Evolutionary conservation across 257 asterid species (phyloP).

Genomic region (Gentiana dahurica): DNA sequence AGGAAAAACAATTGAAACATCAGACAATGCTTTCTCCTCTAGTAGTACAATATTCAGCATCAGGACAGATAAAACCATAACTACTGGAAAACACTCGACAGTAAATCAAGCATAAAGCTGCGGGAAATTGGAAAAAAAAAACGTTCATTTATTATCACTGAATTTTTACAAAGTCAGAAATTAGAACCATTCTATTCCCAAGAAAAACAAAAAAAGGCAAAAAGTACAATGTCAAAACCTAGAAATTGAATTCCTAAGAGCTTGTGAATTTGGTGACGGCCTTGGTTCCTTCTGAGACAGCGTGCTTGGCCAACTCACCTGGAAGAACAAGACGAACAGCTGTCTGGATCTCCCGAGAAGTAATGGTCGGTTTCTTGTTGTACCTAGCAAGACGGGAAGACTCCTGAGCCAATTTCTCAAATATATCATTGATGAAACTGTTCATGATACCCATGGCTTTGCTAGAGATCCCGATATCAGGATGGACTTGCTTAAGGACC

Average conservation of each 20-base stretch:
- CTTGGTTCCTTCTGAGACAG: constrained; percentile 65
- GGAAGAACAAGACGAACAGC: constrained; percentile 63
- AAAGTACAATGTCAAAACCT: background rate
- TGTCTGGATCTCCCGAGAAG: constrained; percentile 65
- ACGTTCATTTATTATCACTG: no score
- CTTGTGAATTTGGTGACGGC: constrained; percentile 77
- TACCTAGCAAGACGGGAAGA: constrained; percentile 42
- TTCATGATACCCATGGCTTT: constrained; percentile 79
- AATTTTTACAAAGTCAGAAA: background rate
- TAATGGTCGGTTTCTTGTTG: constrained; percentile 72
- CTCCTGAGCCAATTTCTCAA: constrained; percentile 60
- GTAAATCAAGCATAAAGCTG: no score
- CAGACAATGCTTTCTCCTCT: no score
- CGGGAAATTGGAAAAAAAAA: no score
- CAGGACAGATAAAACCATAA: no score
- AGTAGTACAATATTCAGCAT: no score
- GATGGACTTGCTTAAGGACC: constrained; percentile 69
- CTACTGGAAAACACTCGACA: no score
- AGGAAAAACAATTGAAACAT: no score
- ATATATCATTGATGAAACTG: constrained; percentile 65
- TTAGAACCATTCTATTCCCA: background rate
- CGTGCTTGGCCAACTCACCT: constrained; percentile 64
- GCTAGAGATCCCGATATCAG: constrained; percentile 68
- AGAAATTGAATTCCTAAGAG: constrained; percentile 11
- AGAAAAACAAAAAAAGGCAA: no score